Conservation (phyloP, 23 red algal genomes). For the Gracilaria vermiculophylla region DNA sequence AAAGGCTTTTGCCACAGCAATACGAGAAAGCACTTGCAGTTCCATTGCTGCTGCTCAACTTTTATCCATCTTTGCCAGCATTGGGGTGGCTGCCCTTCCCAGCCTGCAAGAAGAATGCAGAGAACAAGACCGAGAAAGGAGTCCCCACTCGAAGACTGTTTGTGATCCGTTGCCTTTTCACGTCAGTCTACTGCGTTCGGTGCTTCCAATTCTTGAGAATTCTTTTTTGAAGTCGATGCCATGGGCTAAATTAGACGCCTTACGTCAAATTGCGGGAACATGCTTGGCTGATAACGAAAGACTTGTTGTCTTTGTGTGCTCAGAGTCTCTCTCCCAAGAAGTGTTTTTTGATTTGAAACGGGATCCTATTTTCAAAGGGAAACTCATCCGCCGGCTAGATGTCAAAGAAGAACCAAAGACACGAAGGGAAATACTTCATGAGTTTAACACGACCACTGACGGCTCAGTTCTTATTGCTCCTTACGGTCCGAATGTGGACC, state of each 20-base stretch:
- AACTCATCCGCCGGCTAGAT: background rate
- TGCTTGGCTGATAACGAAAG: constrained; percentile 6
- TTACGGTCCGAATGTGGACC: constrained; percentile 31
- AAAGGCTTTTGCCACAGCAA: background rate
- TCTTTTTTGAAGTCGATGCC: background rate
- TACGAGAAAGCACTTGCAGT: background rate
- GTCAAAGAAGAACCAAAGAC: background rate
- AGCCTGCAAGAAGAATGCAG: background rate
- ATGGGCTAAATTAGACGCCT: constrained; percentile 8
- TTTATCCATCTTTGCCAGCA: constrained; percentile 8
- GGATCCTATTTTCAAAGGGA: background rate
- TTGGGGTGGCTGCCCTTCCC: background rate
- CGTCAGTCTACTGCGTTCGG: background rate
- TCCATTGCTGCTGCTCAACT: constrained; percentile 4
- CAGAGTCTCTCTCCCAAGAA: background rate
- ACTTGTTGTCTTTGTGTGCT: background rate
- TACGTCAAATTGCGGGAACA: background rate
- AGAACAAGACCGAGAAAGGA: background rate
- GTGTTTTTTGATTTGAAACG: background rate
- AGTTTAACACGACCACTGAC: constrained; percentile 17
- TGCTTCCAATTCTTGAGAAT: background rate
- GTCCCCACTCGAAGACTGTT: background rate
- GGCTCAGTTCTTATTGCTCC: constrained; percentile 38
- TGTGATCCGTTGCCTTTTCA: background rate
- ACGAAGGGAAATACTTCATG: background rate